These are phyloP conservation scores for Saksenaea oblongispora DNA, from an alignment of 371 early-diverging fungal genomes.

Conservation along the genomic window DNA sequence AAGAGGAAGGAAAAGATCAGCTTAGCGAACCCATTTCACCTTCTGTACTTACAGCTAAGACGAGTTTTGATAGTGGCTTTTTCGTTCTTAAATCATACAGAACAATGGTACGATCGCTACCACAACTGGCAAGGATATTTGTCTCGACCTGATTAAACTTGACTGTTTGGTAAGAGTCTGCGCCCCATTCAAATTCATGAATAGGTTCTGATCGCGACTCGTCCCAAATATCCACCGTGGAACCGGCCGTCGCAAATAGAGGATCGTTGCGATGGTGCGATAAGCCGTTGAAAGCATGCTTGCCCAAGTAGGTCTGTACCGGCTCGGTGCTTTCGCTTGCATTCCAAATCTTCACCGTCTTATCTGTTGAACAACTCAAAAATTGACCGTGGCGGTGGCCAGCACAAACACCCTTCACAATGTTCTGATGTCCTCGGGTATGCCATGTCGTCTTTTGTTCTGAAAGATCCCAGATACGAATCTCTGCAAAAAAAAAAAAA, in stretches of 20 bases:
- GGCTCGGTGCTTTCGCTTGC: conserved; percentile 46
- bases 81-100: conserved; percentile 91
- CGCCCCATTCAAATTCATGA: conserved; percentile 86
- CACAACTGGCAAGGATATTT: conserved; percentile 87
- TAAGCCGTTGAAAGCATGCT: conserved; percentile 76
- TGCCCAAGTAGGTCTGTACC: conserved; percentile 75
- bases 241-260: conserved; percentile 87
- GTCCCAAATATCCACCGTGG: conserved; percentile 92
- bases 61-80: conserved; percentile 76
- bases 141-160: conserved; percentile 95
- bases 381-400: conserved; percentile 69
- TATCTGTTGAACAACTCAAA: conserved; percentile 88
- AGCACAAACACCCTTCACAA: conserved; percentile 79
- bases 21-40: not conserved
- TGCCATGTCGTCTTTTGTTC: conserved; percentile 74
- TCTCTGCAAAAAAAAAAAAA: conserved; percentile 45
- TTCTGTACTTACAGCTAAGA: conserved; percentile 54
- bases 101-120: conserved; percentile 91
- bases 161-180: conserved; percentile 91
- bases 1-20: conserved; percentile 9
- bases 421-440: conserved; percentile 76
- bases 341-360: conserved; percentile 88
- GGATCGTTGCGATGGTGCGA: conserved; percentile 83
- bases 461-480: conserved; percentile 85
- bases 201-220: conserved; percentile 85